Base-by-base conservation (phyloP, 176 grass and related monocot genomes). In the Carex parvula region DNA sequence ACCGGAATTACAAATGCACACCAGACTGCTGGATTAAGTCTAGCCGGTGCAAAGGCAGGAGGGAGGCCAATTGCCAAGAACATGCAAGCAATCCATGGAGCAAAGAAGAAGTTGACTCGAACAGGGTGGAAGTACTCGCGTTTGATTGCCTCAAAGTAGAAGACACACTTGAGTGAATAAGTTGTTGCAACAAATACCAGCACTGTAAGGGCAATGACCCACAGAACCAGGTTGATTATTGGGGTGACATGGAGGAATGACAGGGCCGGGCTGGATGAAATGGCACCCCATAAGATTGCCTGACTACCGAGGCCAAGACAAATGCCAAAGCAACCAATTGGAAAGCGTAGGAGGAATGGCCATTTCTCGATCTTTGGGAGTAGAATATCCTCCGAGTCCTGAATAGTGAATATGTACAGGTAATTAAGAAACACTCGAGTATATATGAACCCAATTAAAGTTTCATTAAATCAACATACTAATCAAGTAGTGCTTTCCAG, bases 101-200 rank as follows among this genome's bases (percentile, higher is more conserved):
- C 91, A 66, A 98, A 95, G 91, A 98, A 98, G 89, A 95, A 98
- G 84, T 98, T 98, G 86, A 98, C 88, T 17, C 95, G 90, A 22
- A 98, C 89, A 13, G 95, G 95, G 84, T 98, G 95, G 91, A 90
- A 98, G 89, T 94, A 98, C 91, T 98, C 95, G 64, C 95, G 95
- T 7, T 88, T 89, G 84, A 93, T 91, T n/a, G 95, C 95, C 89
- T 98, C 95, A 79, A 94, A 98, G 91, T 95, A 98, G 92, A 98
- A 98, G 88, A 88, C 39, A 84, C 95, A 98, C 88, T 98, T 98
- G 91, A 94, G 85, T 60, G 58, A 76, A 84, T 98, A 98, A 81
- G 92, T 94, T 87, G 88, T 11, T 60, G 86, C 88, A 32, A 91
- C 83, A 32, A 91, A 87, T 17, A 91, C 69, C 10, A 98, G 80